Conservation (phyloP, 2,329 filamentous ascomycete species). For the Aphanoascus verrucosus region DNA sequence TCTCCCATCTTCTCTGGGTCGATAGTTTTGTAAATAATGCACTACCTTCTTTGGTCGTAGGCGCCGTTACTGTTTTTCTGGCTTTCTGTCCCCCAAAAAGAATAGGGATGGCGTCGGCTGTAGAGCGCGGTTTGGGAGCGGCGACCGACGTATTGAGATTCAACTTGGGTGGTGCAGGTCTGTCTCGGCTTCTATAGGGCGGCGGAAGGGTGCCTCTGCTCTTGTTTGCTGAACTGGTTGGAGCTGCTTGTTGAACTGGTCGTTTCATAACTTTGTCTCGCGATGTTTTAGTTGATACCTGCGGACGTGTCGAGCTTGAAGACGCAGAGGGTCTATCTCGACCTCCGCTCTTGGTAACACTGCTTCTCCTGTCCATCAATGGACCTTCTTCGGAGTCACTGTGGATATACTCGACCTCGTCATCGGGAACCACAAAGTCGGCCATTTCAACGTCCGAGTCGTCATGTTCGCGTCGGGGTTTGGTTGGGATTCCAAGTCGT, state of each 20-base stretch:
- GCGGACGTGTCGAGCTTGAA: neutral
- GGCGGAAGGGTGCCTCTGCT: neutral
- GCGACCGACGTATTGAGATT: neutral
- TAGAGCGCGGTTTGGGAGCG: neutral
- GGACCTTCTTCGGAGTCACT: neutral
- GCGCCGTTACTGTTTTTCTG: neutral
- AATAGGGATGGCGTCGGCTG: neutral
- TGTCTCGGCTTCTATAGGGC: neutral
- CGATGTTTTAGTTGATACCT: neutral
- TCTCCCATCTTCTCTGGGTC: slow-evolving; percentile 23
- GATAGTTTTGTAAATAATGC: slow-evolving; percentile 20
- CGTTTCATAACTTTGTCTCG: neutral
- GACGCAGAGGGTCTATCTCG: neutral
- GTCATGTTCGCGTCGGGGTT: neutral
- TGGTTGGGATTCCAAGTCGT: slow-evolving; percentile 17
- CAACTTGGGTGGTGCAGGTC: neutral
- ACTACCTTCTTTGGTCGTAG: neutral
- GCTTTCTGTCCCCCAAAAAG: slow-evolving; percentile 3
- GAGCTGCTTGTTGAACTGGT: neutral
- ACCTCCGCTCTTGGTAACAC: neutral
- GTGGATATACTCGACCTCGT: neutral
- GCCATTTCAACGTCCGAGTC: neutral
- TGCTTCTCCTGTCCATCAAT: neutral
- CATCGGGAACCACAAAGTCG: neutral
- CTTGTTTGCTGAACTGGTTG: neutral